A percentile compares a stretch with the other conserved stretches of the same genome.
Conservation (phyloP, 2,329 filamentous ascomycete genomes). For the Ceratocystis harringtonii region DNA sequence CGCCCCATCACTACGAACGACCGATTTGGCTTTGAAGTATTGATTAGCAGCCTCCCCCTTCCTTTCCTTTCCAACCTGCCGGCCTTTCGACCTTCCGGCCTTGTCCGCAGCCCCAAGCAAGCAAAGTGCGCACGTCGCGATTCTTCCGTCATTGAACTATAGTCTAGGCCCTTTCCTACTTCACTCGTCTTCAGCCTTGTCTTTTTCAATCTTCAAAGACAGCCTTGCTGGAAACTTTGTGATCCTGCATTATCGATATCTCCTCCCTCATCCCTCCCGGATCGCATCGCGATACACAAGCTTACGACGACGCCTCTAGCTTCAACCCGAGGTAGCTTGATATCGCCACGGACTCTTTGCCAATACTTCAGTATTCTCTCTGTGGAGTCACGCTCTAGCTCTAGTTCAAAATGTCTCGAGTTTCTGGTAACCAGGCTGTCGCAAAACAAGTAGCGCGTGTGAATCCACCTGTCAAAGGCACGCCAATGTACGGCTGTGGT, state of each 20-base stretch:
- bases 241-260: background rate
- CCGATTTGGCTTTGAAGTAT: background rate
- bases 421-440: conserved; percentile 11
- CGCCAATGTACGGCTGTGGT: conserved; percentile 51
- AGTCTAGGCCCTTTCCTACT: background rate
- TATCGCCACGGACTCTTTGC: background rate
- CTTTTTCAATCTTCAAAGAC: background rate
- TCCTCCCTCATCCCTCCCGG: background rate
- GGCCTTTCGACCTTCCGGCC: no score
- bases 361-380: background rate
- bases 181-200: conserved; percentile 1
- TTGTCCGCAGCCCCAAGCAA: background rate
- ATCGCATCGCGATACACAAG: conserved; percentile 3
- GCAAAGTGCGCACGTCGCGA: background rate
- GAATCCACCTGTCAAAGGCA: conserved; percentile 43
- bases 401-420: conserved; percentile 1
- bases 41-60: background rate
- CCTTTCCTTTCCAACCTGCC: no score
- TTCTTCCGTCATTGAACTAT: background rate
- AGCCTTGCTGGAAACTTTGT: background rate
- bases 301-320: background rate
- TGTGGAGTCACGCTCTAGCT: background rate
- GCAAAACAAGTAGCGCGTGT: conserved; percentile 23
- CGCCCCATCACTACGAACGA: background rate
- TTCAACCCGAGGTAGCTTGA: background rate